Base-by-base conservation (phyloP, 2,329 filamentous ascomycete genomes). In the Torrubiella hemipterigena region DNA sequence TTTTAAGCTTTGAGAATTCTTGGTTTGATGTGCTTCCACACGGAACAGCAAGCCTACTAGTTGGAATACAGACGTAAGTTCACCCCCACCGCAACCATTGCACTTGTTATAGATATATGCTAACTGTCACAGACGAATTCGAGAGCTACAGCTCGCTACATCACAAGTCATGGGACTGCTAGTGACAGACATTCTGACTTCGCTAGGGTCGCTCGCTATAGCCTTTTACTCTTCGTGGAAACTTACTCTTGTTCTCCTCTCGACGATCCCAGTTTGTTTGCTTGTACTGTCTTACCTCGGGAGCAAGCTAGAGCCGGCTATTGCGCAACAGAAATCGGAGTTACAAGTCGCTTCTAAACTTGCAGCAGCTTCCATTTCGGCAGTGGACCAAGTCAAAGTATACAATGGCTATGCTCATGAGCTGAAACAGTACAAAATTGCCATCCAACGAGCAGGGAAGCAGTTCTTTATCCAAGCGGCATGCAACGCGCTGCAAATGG, bases 361-460 rank as follows among this genome's bases (percentile, higher is more conserved):
- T 33, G 70, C 77, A 2, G 76, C 73, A 8, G 79, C 74, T 9
- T 76, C 83, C 0, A 67, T 93, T 8, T 63, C 65, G 2, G 76
- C 73, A 3, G 89, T 95, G 23, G 84, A 93, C 38, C 72, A 82
- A 0, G 84, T 96, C 47, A 95, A 95, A 50, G 78, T 76, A 31
- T 87, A 81, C 56, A 87, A 89, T 42, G 83, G 79, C 1, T 71
- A 85, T 45, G 66, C 69, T 10, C 61, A 76, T 9, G 87, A 93
- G 50, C 54, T 71, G 1, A 66, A 67, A 46, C 72, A 73, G 40
- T 95, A 93, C 47, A 53, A 59, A 2, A 50, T 46, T 1, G 63
- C 68, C 1, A 66, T 82, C 18, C 60, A 61, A 27, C 53, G 59
- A 6, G 77, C 83, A 1, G 73, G 73, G 15, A 54, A 51, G 2